Evolutionary conservation across 164 flowering plant genomes (phyloP), one percentile per base, ranked within the genome.

Genomic region (Berberis vulgaris): DNA sequence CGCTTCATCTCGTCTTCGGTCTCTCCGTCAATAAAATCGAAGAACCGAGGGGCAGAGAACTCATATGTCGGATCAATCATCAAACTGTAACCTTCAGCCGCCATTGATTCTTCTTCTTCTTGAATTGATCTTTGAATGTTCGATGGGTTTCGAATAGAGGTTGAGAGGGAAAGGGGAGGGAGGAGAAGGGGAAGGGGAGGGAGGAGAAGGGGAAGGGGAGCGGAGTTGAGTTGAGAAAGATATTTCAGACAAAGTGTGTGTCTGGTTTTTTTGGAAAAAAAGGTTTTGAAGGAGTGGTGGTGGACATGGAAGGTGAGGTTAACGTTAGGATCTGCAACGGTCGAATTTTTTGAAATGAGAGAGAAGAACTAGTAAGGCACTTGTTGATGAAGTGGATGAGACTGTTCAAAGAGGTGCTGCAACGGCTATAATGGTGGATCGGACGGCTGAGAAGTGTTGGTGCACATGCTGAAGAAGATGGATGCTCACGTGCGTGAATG

Each of bases 21-120:
- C 54, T 94, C 98, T 1, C 78, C 95, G 0, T 64, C 64, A 5
- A 76, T 62, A 79, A 94, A 91, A 62, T 94, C 97, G 54, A 72
- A 91, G 77, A 82, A 91, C 0, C 68, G 59, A 0, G 98, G 96
- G 1, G 98, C 97, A 1, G 87, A 80, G 69, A 88, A 94, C 72
- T 94, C 98, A 67, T 88, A 94, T 2, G 61, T 61, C 65, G 81
- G 85, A 59, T 91, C 97, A 40, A 87, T 78, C 76, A 81, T 57
- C 42, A 54, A 26, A 4, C 4, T 52, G 11, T 10, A 47, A 47
- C 10, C 50, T 26, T 26, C 26, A 26, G 26, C 26, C 26, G 26
- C 26, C 2, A 10, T 26, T 52, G 3, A 52, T 26, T 52, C 54
- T 4, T 52, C 12, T 7, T 26, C 26, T 26, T 26, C 13, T 50